These are phyloP conservation scores for Annulohypoxylon stygium DNA, from an alignment of 495 filamentous ascomycete species.

Conservation along the genomic window DNA sequence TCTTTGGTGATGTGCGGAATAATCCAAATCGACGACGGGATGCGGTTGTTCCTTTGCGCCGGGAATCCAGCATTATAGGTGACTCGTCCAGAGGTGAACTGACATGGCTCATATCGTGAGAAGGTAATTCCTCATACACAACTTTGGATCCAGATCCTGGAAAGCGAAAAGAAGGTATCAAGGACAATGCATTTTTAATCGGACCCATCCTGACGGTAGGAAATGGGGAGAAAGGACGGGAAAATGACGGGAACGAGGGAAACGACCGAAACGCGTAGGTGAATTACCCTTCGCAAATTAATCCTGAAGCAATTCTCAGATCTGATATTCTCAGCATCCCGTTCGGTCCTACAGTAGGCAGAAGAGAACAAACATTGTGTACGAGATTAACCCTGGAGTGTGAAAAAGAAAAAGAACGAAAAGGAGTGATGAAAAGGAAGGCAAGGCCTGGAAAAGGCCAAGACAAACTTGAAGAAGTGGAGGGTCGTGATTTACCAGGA, in stretches of 20 bases:
- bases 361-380: conserved; percentile 13
- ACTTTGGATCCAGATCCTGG: conserved; percentile 35
- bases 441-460: conserved; percentile 27
- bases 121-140: conserved; percentile 42
- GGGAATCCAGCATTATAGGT: conserved; percentile 40
- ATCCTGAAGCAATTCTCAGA: conserved; percentile 28
- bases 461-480: conserved; percentile 40
- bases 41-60: conserved; percentile 35
- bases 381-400: neutral
- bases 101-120: conserved; percentile 44
- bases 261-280: conserved; percentile 26
- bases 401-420: conserved; percentile 7
- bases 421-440: conserved; percentile 25
- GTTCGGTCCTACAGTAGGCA: conserved; percentile 22
- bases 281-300: conserved; percentile 30
- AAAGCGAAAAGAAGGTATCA: conserved; percentile 37
- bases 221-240: neutral
- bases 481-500: conserved; percentile 34
- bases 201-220: conserved; percentile 33
- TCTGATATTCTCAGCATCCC: conserved; percentile 34
- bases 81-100: conserved; percentile 38
- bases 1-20: conserved; percentile 47
- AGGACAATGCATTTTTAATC: conserved; percentile 41
- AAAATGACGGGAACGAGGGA: neutral
- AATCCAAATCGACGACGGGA: conserved; percentile 38